Conservation (phyloP, 345 rosid species). For the Isatis tinctoria region DNA sequence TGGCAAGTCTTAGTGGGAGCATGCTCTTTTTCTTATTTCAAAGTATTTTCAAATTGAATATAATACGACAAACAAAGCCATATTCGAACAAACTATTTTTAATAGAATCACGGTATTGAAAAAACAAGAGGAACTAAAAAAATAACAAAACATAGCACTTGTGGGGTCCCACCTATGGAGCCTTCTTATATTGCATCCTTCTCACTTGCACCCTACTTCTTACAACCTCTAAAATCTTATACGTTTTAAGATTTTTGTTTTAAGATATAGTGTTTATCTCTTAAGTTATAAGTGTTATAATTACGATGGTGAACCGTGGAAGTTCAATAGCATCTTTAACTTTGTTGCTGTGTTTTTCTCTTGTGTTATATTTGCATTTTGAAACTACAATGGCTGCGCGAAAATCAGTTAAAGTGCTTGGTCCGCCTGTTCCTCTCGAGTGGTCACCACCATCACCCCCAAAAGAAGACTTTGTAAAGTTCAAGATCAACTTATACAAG, state of each 20-base stretch:
- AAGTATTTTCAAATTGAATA: constrained; percentile 13
- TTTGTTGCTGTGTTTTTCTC: background rate
- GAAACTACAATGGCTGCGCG: background rate
- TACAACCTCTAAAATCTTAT: background rate
- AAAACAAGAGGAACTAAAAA: background rate
- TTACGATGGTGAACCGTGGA: constrained; percentile 20
- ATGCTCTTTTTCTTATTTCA: constrained; percentile 4
- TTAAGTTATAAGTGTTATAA: background rate
- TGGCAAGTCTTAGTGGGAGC: constrained; percentile 18
- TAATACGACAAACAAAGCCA: constrained; percentile 3
- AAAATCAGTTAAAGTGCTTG: constrained; percentile 5
- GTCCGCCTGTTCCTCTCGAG: background rate
- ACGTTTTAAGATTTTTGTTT: background rate
- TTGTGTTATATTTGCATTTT: constrained; percentile 24
- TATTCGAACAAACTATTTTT: background rate
- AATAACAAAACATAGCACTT: constrained; percentile 2
- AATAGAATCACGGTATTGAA: background rate
- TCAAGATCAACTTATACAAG: constrained; percentile 27
- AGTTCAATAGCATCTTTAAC: background rate
- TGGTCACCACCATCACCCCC: constrained; percentile 23
- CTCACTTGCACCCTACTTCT: background rate
- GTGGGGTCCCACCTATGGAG: constrained; percentile 10
- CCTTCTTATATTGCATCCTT: constrained; percentile 16
- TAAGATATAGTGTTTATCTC: background rate
- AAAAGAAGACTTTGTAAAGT: constrained; percentile 9